Base-by-base conservation (phyloP, 495 filamentous ascomycete species). In the Annulohypoxylon bovei region DNA sequence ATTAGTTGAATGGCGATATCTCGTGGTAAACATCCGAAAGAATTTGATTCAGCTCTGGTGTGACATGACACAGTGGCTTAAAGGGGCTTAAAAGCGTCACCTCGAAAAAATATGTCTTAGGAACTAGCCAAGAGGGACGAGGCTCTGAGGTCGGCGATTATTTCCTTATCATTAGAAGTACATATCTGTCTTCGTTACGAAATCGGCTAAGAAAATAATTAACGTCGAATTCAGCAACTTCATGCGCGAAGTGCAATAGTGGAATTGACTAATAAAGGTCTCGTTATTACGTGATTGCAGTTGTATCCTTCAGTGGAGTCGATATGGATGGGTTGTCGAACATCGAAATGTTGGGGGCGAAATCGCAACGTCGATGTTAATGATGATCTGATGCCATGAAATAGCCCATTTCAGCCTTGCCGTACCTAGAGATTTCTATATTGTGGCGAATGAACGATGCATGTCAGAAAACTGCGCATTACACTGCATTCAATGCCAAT, bases 391-490 rank as follows among this genome's bases (percentile, higher is more conserved):
- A n/a, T 8, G 57, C 16, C 12, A 16, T 49, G 27, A 49, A 37
- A 61, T 44, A n/a, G 44, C 9, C 8, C 11, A 30, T 20, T 8
- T 33, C 28, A 49, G 30, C 58, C 28, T 61, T 32, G 27, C 30
- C 28, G 11, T 5, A 1, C 28, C 11, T 50, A 1, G 6, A 16
- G 0, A 11, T 12, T 42, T 8, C 39, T 18, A 18, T 18, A 7
- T 4, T 18, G 39, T 42, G 39, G 39, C n/a, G 6, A 50, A 22
- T 12, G 16, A 40, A 32, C 6, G 16, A 28, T n/a, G 47, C 23
- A 40, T 16, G 59, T 62, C 32, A 53, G 59, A 62, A 42, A 40
- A 35, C 18, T 61, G 58, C 58, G 50, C 5, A 49, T 53, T 62
- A 49, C 35, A 62, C 59, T 32, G 46, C 59, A 37, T 35, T 20